Evolutionary conservation across 2,329 filamentous ascomycete species (phyloP), one percentile per base, ranked within the genome.

Genomic region (Fusarium pseudoanthophilum): DNA sequence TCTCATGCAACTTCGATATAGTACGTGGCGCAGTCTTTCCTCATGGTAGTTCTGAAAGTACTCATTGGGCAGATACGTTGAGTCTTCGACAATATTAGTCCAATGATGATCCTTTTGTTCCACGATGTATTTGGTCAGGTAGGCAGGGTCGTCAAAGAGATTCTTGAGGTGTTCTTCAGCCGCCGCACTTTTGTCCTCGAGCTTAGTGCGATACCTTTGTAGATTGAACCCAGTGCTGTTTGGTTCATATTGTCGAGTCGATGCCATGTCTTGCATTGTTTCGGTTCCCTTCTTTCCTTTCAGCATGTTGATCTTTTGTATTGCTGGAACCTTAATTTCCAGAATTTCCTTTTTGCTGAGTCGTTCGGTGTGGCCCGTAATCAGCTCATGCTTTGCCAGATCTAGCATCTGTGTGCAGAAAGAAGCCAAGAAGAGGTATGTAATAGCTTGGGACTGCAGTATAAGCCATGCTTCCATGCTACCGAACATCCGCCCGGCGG

Each of bases 51-150:
- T n/a, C 8, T 59, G 52, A 21, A 71, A 68, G 28, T 63, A 21
- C 39, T 58, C 37, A 24, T 58, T 48, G 15, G 40, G 10, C 7
- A 26, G 10, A 34, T 58, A 24, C n/a, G 39, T 30, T 46, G 55
- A 58, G 39, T 36, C n/a, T 26, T 58, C n/a, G n/a, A 36, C 20
- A 11, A 77, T n/a, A 39, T 77, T 77, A 24, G 39, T 40, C 73
- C 73, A 77, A n/a, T 77, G 71, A 30, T 77, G 75, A 11, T 74
- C 63, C 34, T 73, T 77, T 53, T 76, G 68, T 14, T 77, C 75
- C 15, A 68, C 28, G 28, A 77, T 34, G 5, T 30, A 36, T 21
- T 70, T 37, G 16, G 48, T 42, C 32, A 77, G 75, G 45, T 77
- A 77, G 15, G 69, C 52, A 7, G 73, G 75, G 5, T 77, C 62